phyloP scores from a whole-genome alignment of 345 rosid genomes.

The Citrus cavaleriei region DNA sequence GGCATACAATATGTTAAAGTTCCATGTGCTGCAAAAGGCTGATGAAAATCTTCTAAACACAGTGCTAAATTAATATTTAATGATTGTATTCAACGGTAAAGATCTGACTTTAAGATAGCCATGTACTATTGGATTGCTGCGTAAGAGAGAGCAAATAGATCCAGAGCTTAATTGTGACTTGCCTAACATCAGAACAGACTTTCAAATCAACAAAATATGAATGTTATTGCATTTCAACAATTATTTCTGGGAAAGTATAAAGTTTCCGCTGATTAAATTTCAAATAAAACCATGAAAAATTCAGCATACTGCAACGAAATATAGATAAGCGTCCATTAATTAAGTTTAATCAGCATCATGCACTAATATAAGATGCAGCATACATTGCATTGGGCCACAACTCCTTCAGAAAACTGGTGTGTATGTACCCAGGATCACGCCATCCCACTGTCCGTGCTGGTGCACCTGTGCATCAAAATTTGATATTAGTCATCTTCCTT shows the following conservation, averaged over 20 bases:
- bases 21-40: neutral
- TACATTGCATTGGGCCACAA: slow-evolving; percentile 62
- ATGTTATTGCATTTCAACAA: neutral
- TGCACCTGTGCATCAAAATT: slow-evolving; percentile 29
- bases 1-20: neutral
- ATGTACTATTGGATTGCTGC: neutral
- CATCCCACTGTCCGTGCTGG: slow-evolving; percentile 76
- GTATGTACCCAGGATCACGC: slow-evolving; percentile 81
- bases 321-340: neutral
- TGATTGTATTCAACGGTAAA: neutral
- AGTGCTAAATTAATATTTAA: neutral
- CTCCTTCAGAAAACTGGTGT: slow-evolving; percentile 67
- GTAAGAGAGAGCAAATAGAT: neutral
- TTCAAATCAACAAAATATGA: neutral
- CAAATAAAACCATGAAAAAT: neutral
- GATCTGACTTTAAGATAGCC: neutral
- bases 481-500: slow-evolving; percentile 1
- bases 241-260: neutral
- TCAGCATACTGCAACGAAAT: neutral
- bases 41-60: neutral
- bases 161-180: neutral
- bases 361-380: slow-evolving; percentile 8
- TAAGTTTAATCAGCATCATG: neutral
- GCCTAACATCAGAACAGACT: neutral
- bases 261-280: neutral